Evolutionary conservation across 2,329 filamentous ascomycete genomes (phyloP).

Genomic region (Penicillium sp.): DNA sequence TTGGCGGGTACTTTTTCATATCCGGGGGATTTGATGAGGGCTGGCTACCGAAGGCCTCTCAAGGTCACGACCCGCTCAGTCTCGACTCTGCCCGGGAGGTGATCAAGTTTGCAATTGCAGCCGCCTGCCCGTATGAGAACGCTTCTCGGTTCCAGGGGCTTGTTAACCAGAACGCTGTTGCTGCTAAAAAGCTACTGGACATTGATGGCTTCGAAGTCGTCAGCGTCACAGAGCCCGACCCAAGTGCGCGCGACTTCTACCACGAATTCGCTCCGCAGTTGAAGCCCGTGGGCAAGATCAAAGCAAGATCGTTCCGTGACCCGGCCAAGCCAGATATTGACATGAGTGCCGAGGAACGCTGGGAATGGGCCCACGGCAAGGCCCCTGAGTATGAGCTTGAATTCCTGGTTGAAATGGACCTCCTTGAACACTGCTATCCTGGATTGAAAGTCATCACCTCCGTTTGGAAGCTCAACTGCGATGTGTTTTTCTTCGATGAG

Average conservation of each 20-base stretch:
- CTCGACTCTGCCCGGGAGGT: slow-evolving; percentile 49
- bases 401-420: slow-evolving; percentile 67
- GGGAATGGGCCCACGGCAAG: slow-evolving; percentile 22
- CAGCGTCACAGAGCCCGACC: slow-evolving; percentile 48
- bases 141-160: slow-evolving; percentile 39
- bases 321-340: slow-evolving; percentile 42
- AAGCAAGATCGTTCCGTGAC: slow-evolving; percentile 51
- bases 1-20: slow-evolving; percentile 55
- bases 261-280: slow-evolving; percentile 43
- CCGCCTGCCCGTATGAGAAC: slow-evolving; percentile 44
- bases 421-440: slow-evolving; percentile 56
- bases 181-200: slow-evolving; percentile 47
- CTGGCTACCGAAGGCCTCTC: neutral
- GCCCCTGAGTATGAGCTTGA: slow-evolving; percentile 38
- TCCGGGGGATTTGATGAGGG: slow-evolving; percentile 31
- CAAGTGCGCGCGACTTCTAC: slow-evolving; percentile 51
- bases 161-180: slow-evolving; percentile 30
- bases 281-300: slow-evolving; percentile 53
- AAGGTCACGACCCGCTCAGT: too few relatives aligned
- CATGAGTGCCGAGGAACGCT: slow-evolving; percentile 35
- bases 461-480: slow-evolving; percentile 58
- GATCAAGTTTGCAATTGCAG: slow-evolving; percentile 51
- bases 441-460: slow-evolving; percentile 63
- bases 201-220: slow-evolving; percentile 62
- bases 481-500: slow-evolving; percentile 63